phyloP scores from a whole-genome alignment of 2,329 filamentous ascomycete genomes.

The Arthrobotrys sphaeroides region DNA sequence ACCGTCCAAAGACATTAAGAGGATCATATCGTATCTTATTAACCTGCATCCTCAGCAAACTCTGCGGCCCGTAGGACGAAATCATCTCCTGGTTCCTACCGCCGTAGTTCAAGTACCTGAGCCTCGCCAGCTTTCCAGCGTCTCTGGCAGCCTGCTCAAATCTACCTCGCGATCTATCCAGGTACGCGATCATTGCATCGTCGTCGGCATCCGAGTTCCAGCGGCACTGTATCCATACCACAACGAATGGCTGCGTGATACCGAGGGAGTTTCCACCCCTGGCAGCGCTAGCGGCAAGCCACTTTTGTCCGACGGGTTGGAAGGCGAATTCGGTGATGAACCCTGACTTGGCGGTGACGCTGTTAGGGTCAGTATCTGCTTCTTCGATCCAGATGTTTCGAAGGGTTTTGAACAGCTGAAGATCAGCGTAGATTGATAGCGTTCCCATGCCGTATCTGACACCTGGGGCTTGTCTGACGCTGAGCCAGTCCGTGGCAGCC shows the following conservation, averaged over 20 bases:
- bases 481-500: neutral
- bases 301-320: conserved; percentile 50
- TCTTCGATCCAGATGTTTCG: conserved; percentile 10
- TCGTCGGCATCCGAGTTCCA: conserved; percentile 22
- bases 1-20: conserved; percentile 58
- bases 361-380: neutral
- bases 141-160: conserved; percentile 58
- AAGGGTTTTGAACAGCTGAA: conserved; percentile 21
- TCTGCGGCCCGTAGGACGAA: conserved; percentile 61
- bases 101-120: conserved; percentile 65
- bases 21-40: conserved; percentile 58
- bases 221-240: neutral
- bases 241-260: conserved; percentile 5
- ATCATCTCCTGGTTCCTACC: conserved; percentile 63
- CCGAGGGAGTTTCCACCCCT: conserved; percentile 51
- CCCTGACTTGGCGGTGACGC: conserved; percentile 1
- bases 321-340: conserved; percentile 55
- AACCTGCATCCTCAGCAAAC: conserved; percentile 57
- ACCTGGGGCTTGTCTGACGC: neutral
- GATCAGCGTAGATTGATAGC: conserved; percentile 14
- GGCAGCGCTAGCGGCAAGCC: conserved; percentile 23
- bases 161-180: conserved; percentile 49
- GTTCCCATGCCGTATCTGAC: conserved; percentile 13
- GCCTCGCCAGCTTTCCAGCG: conserved; percentile 60
- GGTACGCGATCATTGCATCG: conserved; percentile 3